Base-by-base conservation (phyloP, 805 yeast genomes). In the Maudiozyma pseudohumilis region DNA sequence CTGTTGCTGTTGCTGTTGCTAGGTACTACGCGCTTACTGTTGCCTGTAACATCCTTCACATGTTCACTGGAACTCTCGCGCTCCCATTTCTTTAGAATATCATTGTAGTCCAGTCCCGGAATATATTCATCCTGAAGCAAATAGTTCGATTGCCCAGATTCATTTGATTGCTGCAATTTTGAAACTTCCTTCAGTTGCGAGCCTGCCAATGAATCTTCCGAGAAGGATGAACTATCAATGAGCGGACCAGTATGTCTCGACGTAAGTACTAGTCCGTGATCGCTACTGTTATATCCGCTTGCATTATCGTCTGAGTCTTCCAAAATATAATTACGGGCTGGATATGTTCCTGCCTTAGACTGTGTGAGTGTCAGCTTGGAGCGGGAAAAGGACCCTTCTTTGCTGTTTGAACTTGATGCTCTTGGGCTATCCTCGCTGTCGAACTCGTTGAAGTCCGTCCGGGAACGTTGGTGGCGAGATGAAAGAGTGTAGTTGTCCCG, bases 121-220 rank as follows among this genome's bases (percentile, higher is more conserved):
- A 83, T 70, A 49, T 81, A 82, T 50, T 83, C 92, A 53, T 81
- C 42, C 26, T 43, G n/a, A n/a, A n/a, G n/a, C n/a, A n/a, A n/a
- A n/a, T n/a, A n/a, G n/a, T n/a, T n/a, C n/a, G n/a, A n/a, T n/a
- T n/a, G n/a, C n/a, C n/a, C n/a, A n/a, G n/a, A n/a, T n/a, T n/a
- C n/a, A n/a, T n/a, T n/a, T n/a, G n/a, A n/a, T n/a, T n/a, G n/a
- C n/a, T n/a, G n/a, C n/a, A n/a, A n/a, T n/a, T n/a, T n/a, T n/a
- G n/a, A n/a, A n/a, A n/a, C n/a, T n/a, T n/a, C n/a, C n/a, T n/a
- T n/a, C n/a, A n/a, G n/a, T n/a, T n/a, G n/a, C n/a, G n/a, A n/a
- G n/a, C 18, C 12, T 28, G 19, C 5, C 12, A 20, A 16, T n/a
- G 19, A 12, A 28, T n/a, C 31, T 28, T 28, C 12, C 11, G 31